Base-by-base conservation (phyloP, 176 grass and related monocot genomes). In the Bolboschoenus planiculmis region DNA sequence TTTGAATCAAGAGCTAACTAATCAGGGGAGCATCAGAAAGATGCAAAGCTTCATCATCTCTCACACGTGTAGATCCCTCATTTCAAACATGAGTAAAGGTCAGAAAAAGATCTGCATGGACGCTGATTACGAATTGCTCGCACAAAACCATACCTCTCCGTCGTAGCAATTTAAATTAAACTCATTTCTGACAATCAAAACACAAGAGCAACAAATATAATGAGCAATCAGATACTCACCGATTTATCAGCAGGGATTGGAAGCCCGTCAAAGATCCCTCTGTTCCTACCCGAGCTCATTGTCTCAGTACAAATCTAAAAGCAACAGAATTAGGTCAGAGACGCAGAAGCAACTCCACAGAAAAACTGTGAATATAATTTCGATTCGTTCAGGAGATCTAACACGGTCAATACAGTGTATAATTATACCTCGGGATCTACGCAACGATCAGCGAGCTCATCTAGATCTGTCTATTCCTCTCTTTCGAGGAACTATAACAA, bases 241-340 rank as follows among this genome's bases (percentile, higher is more conserved):
- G 90, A 92, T 83, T 95, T 98, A 78, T 95, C 96, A 48, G 89
- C 79, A 51, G 96, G 92, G 67, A 98, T 98, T 0, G 92, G 96
- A 58, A 95, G 91, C 34, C 92, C 96, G 44, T 98, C 92, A 37
- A 98, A 98, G 84, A 95, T 87, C 84, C 92, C 90, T 79, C 75
- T 87, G 75, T 37, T 60, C 78, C 90, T 63, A 73, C 80, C 80
- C 14, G 87, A 91, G 84, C 83, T 93, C 96, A 98, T 97, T 70
- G 57, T 61, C 31, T 59, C 79, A 82, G 60, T 29, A 4, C 57
- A 50, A 65, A 82, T 82, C 57, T 65, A 29, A 53, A 82, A 24
- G 54, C 57, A 82, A 63, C 39, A 81, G 7, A 81, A 62, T 79
- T 21, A 10, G 29, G 27, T 56, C 54, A 54, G 34, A 78, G 48